phyloP scores from a whole-genome alignment of 2,329 filamentous ascomycete species.

The Aspergillus fumigatus region DNA sequence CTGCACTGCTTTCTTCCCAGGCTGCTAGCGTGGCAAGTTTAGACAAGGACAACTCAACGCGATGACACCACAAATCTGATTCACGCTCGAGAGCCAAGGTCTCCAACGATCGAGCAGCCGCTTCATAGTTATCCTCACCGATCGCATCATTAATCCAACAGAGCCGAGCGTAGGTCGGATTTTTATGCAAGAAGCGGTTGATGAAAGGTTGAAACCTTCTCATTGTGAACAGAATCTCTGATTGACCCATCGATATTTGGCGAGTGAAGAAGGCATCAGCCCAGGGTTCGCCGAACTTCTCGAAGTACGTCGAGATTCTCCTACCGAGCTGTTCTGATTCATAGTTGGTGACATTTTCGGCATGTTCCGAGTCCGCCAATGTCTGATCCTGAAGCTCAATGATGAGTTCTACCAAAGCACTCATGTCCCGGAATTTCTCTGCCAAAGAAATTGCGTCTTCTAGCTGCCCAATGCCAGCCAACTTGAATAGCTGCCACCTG shows the following conservation, averaged over 20 bases:
- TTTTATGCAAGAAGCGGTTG: slow-evolving; percentile 71
- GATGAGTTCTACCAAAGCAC: slow-evolving; percentile 53
- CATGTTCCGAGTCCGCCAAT: slow-evolving; percentile 19
- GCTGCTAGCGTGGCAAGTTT: slow-evolving; percentile 75
- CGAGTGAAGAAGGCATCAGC: slow-evolving; percentile 72
- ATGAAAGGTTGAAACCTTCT: slow-evolving; percentile 68
- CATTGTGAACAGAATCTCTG: slow-evolving; percentile 63
- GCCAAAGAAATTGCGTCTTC: slow-evolving; percentile 57
- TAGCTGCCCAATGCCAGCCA: slow-evolving; percentile 51
- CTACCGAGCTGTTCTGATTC: slow-evolving; percentile 32
- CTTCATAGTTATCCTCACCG: slow-evolving; percentile 67
- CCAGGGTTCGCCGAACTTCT: slow-evolving; percentile 48
- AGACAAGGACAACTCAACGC: slow-evolving; percentile 82
- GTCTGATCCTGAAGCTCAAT: slow-evolving; percentile 39
- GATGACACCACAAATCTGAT: slow-evolving; percentile 83
- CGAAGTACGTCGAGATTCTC: slow-evolving; percentile 45
- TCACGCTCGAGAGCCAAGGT: slow-evolving; percentile 67
- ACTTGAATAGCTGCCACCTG: slow-evolving; percentile 43
- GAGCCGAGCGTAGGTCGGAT: slow-evolving; percentile 68
- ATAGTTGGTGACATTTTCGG: slow-evolving; percentile 15
- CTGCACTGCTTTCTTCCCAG: slow-evolving; percentile 30
- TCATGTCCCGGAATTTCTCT: slow-evolving; percentile 60
- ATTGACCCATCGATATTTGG: slow-evolving; percentile 63
- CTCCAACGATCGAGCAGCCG: slow-evolving; percentile 67
- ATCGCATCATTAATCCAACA: slow-evolving; percentile 93